Evolutionary conservation across 1,284 basidiomycete genomes (phyloP), one percentile per base, ranked within the genome.

Genomic region (Boletus semigastroideus): DNA sequence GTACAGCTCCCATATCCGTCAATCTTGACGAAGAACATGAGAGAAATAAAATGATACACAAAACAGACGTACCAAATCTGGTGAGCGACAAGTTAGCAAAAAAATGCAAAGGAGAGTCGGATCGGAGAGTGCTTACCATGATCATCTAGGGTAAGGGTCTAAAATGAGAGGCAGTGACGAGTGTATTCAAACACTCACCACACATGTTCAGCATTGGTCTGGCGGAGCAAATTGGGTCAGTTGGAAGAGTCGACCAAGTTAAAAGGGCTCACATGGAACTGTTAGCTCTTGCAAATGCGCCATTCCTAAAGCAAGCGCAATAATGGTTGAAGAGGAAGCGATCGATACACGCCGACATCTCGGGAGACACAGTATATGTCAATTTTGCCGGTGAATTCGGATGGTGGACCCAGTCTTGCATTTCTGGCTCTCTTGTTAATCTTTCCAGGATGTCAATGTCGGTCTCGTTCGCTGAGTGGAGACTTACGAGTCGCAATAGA

Each of bases 231-330:
- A 41, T 22, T 62, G 37, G 52, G 50, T 44, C 40, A 51, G 13
- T 43, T 33, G 22, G 12, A 42, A 20, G 12, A 4, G 17, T 3
- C 31, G n/a, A 34, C n/a, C 17, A 34, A 38, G 37, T n/a, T n/a
- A n/a, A 52, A 43, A 27, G 14, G 33, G 66, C 86, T 62, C 65
- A 92, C 95, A 98, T 98, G 13, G 94, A 87, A 51, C 90, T 86
- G 68, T 97, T 98, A 5, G 95, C 94, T 49, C 89, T 78, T 1
- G 92, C 92, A 69, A 98, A 99, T 0, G 93, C 93, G 9, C 95
- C 95, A 43, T 83, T 83, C 53, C 94, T 80, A 74, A 97, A 98
- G 47, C 78, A 72, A 48, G 86, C 80, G 61, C 92, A 94, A 72
- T 98, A 98, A 66, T 97, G 94, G 60, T 89, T 91, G 78, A 94